A percentile compares a stretch with the other conserved stretches of the same genome.
Evolutionary conservation across 1,284 basidiomycete species (phyloP).

Genomic region (Bjerkandera adusta): DNA sequence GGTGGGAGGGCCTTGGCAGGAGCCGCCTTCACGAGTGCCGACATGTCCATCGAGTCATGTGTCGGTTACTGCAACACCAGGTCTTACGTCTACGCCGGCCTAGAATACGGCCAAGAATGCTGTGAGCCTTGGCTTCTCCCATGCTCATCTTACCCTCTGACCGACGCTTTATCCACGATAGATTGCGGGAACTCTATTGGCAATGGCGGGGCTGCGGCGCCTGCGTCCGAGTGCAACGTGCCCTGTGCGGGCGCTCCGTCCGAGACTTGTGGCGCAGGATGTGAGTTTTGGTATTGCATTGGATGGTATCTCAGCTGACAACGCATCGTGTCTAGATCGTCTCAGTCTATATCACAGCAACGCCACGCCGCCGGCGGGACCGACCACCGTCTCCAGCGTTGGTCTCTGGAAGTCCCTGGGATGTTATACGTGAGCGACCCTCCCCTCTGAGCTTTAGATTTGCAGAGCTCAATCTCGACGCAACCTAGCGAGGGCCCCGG

Average conservation of each 20-base stretch:
- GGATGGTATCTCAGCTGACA: not conserved
- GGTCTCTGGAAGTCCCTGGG: slow-evolving; percentile 64
- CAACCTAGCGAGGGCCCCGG: slow-evolving; percentile 44
- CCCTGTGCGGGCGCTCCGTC: slow-evolving; percentile 55
- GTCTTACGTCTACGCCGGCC: slow-evolving; percentile 59
- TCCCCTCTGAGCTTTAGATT: not conserved
- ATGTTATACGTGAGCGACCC: slow-evolving; percentile 57
- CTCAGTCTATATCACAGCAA: slow-evolving; percentile 66
- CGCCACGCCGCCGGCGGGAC: slow-evolving; percentile 48
- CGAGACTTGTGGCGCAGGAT: slow-evolving; percentile 57
- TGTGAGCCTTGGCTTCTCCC: slow-evolving; percentile 3
- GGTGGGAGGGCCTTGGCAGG: slow-evolving; percentile 54
- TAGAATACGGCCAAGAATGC: slow-evolving; percentile 54
- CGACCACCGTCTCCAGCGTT: slow-evolving; percentile 45
- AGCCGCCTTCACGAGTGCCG: slow-evolving; percentile 38
- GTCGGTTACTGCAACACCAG: slow-evolving; percentile 53
- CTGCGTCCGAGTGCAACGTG: slow-evolving; percentile 55
- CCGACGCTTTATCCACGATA: slow-evolving; percentile 9
- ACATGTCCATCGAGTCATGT: slow-evolving; percentile 66
- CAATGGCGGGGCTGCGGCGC: slow-evolving; percentile 43
- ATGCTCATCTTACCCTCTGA: slow-evolving; percentile 4
- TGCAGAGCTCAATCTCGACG: not conserved
- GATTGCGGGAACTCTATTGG: slow-evolving; percentile 53
- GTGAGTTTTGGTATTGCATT: slow-evolving; percentile 14
- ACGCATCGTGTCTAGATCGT: slow-evolving; percentile 29